Base-by-base conservation (phyloP, 78 protist species). In the Monocercomonoides exilis region DNA sequence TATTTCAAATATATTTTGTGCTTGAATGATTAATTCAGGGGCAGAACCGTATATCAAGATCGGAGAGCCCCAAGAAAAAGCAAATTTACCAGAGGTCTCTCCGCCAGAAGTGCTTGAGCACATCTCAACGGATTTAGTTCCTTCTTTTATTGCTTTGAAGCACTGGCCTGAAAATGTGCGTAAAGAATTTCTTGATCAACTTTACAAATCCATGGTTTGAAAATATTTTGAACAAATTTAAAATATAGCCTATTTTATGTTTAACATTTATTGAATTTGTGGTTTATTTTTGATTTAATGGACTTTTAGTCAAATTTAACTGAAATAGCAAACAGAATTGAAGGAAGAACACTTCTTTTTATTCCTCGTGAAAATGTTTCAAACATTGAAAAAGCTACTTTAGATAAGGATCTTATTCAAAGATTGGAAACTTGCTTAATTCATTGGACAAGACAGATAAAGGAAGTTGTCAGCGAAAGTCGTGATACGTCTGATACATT, bases 381-480 rank as follows among this genome's bases (percentile, higher is more conserved):
- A 2, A 34, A 11, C 2, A 5, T 43, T 2, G 84, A 32, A 2
- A 43, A 0, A 2, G 89, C 92, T 0, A 54, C 88, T 3, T 33
- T 1, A 0, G 86, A 94, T 54, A 91, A 90, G 89, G 94, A 92
- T 36, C 89, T 94, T 2, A 91, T 92, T 6, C 94, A 90, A 46
- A 87, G 93, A 0, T 90, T 94, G n/a, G 90, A 93, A 63, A 44
- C 88, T 4, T 44, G 90, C 2, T 88, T 95, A 41, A 91, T 95
- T 46, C 96, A 93, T 84, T 95, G 98, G 98, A 94, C 96, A 2
- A 64, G 94, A 77, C 93, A 91, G 77, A 90, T 95, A 70, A 91
- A 90, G 44, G 94, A 93, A 41, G 92, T 91, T 2, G 41, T 95
- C 41, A 70, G 45, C 44, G 86, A 85, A 11, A 77, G 85, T 45